Base-by-base conservation (phyloP, 2,329 filamentous ascomycete species). In the Aspergillus fructus region DNA sequence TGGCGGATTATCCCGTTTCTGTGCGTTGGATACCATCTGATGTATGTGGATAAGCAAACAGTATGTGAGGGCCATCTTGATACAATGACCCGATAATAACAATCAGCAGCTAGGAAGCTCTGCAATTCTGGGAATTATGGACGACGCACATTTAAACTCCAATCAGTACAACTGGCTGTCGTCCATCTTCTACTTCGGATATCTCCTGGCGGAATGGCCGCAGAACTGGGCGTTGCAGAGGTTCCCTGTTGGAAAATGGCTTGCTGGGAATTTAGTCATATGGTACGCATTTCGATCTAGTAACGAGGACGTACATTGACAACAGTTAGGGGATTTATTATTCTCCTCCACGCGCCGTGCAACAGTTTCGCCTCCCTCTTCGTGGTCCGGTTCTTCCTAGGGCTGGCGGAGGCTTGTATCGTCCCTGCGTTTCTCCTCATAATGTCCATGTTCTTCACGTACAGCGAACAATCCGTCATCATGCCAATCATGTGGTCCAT, bases 361-460 rank as follows among this genome's bases (percentile, higher is more conserved):
- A 74, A 74, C 41, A 76, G 69, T 59, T 83, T 79, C 58, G 77
- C 71, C 5, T 77, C 79, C 0, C 74, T 85, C 0, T 69, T 83
- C 40, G 71, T 76, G 0, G 72, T 78, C 21, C 76, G 83, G 0
- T 80, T 84, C 63, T 69, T 84, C 12, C 74, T 84, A 0, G 82
- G 82, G 3, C 73, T 80, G 15, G 78, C 79, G 1, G 82, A 85
- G 66, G 80, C 81, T 2, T 79, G 76, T 9, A 78, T 83, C 43
- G 79, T 78, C 0, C 83, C 83, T 0, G 78, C 76, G 1, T 80
- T 83, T 46, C 61, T 77, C 11, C 68, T 77, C 15, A 72, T 59
- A 17, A 61, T 80, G 60, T 74, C 70, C 4, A 73, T 75, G 68
- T 74, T 74, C 52, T 73, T 73, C 58, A 74, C 69, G 1, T 74